A percentile compares a stretch with the other conserved stretches of the same genome.
Conservation (phyloP, 805 yeast species). For the Jamesozyma jinghongensis region DNA sequence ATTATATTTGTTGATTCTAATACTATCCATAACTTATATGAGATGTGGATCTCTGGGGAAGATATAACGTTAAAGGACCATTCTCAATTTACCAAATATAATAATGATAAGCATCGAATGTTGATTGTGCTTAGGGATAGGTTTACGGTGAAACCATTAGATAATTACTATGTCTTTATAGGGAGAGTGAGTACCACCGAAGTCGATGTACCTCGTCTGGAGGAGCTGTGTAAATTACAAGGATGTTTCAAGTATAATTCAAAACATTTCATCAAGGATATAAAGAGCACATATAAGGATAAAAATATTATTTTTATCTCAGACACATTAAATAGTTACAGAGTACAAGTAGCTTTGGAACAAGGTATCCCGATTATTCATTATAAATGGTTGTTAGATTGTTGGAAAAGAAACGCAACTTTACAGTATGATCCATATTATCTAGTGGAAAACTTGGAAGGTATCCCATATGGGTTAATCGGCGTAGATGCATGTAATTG, state of each 20-base stretch:
- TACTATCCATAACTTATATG: conserved; percentile 18
- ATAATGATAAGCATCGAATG: conserved; percentile 8
- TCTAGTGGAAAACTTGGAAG: conserved; percentile 14
- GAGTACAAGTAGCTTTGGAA: conserved; percentile 32
- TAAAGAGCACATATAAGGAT: conserved; percentile 4
- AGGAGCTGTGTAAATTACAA: conserved; percentile 7
- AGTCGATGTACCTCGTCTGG: background rate
- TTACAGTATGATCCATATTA: conserved; percentile 32
- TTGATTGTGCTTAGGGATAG: conserved; percentile 11
- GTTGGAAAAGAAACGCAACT: conserved; percentile 34
- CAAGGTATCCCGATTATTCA: conserved; percentile 35
- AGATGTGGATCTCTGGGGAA: conserved; percentile 27
- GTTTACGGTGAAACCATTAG: conserved; percentile 16
- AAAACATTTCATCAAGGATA: conserved; percentile 12
- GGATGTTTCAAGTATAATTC: conserved; percentile 14
- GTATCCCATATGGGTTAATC: conserved; percentile 20
- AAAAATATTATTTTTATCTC: conserved; percentile 20
- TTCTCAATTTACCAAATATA: conserved; percentile 3
- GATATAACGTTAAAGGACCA: conserved; percentile 12
- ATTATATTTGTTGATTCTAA: conserved; percentile 17
- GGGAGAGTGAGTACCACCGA: conserved; percentile 17
- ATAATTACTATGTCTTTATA: conserved; percentile 21
- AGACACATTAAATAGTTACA: conserved; percentile 20
- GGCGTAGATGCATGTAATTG: conserved; percentile 29
- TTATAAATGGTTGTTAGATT: conserved; percentile 38